A percentile compares a stretch with the other conserved stretches of the same genome.
phyloP scores from a whole-genome alignment of 179 eudicot species.

The Beta lomatogona region DNA sequence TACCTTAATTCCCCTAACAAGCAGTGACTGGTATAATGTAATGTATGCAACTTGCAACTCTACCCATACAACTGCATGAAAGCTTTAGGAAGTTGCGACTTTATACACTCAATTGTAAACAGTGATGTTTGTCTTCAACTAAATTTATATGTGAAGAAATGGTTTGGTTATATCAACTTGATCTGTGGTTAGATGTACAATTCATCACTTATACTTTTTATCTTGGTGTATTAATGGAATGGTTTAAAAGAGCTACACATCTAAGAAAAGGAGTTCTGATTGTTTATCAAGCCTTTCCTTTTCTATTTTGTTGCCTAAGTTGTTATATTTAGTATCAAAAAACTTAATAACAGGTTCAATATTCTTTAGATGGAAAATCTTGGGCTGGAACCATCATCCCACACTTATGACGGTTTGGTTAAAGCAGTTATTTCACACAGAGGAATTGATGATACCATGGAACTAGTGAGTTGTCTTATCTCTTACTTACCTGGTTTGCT shows the following conservation, averaged over 20 bases:
- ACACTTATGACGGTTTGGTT: slow-evolving; percentile 63
- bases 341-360: slow-evolving; percentile 27
- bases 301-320: slow-evolving; percentile 11
- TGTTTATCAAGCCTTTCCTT: background rate
- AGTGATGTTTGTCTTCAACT: background rate
- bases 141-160: background rate
- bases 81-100: background rate
- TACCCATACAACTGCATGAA: background rate
- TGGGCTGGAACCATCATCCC: slow-evolving; percentile 70
- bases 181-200: background rate
- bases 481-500: slow-evolving; percentile 6
- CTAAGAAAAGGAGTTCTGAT: background rate
- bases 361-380: slow-evolving; percentile 78
- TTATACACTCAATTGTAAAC: background rate
- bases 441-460: slow-evolving; percentile 46
- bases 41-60: background rate
- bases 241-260: background rate
- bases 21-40: background rate
- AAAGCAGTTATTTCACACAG: slow-evolving; percentile 55
- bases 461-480: slow-evolving; percentile 53
- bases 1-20: background rate
- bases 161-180: background rate
- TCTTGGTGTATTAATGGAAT: background rate
- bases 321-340: slow-evolving; percentile 12
- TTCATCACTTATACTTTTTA: background rate